A percentile compares a stretch with the other conserved stretches of the same genome.
These are phyloP conservation scores for Fonsecaea monophora DNA, from an alignment of 2,329 filamentous ascomycete species.

Conservation along the genomic window DNA sequence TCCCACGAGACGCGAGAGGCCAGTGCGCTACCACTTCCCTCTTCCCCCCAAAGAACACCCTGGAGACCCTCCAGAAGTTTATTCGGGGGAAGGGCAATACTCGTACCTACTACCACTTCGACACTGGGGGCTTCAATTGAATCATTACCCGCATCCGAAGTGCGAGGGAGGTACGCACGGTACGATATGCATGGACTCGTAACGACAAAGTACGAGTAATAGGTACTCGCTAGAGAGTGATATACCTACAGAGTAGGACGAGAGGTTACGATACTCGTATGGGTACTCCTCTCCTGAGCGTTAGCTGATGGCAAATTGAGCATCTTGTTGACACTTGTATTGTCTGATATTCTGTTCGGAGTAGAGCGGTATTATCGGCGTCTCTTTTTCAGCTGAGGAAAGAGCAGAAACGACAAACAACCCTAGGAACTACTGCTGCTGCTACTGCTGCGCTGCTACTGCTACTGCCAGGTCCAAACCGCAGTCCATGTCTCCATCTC, in stretches of 20 bases:
- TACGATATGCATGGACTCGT: too few species aligned
- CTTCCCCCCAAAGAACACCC: neutral
- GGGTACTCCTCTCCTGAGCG: neutral
- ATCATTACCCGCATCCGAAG: conserved; percentile 5
- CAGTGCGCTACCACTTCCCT: neutral
- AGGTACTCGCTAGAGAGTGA: neutral
- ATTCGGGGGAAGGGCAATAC: neutral
- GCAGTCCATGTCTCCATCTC: neutral
- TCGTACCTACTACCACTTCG: too few species aligned
- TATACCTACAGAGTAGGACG: neutral
- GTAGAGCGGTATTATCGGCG: neutral
- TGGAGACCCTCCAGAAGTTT: neutral
- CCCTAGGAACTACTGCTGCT: too few species aligned
- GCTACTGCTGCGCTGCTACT: neutral
- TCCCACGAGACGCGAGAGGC: conserved; percentile 5
- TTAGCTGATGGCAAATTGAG: neutral
- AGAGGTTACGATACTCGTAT: neutral
- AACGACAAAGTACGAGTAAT: too few species aligned
- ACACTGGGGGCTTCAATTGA: neutral
- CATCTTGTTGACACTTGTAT: neutral
- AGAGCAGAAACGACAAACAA: neutral
- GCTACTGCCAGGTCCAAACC: neutral
- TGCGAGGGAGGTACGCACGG: neutral
- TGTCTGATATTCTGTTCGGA: conserved; percentile 1
- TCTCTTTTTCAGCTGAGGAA: neutral